Percentiles rank a stretch among this genome's conserved stretches.
Conservation (phyloP, 2,329 filamentous ascomycete species). For the Colletotrichum orbiculare region DNA sequence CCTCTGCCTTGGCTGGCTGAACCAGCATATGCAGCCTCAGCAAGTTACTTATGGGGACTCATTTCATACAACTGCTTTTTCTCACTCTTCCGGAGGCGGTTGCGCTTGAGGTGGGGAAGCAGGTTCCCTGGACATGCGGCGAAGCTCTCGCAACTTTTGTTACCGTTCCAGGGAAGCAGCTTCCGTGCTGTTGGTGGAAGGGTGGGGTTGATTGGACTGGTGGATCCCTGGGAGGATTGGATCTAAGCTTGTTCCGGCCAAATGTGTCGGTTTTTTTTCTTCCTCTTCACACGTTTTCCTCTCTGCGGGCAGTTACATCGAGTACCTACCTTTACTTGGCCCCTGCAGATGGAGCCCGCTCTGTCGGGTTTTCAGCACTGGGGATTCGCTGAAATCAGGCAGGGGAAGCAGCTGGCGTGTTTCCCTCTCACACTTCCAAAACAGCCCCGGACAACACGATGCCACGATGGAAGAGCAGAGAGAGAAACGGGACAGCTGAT, state of each 20-base stretch:
- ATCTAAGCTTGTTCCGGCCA: conserved; percentile 23
- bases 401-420: conserved; percentile 30
- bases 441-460: conserved; percentile 18
- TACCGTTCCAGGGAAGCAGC: conserved; percentile 16
- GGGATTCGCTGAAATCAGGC: conserved; percentile 18
- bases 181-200: conserved; percentile 30
- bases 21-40: too few relatives aligned
- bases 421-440: conserved; percentile 33
- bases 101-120: conserved; percentile 12
- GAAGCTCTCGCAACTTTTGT: background rate
- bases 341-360: too few relatives aligned
- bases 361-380: background rate
- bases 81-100: conserved; percentile 1
- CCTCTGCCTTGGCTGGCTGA: background rate
- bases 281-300: conserved; percentile 28
- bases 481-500: too few relatives aligned
- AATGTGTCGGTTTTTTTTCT: conserved; percentile 15
- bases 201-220: conserved; percentile 6
- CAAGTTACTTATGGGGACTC: background rate
- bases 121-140: too few relatives aligned
- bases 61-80: conserved; percentile 25
- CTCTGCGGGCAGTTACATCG: conserved; percentile 3
- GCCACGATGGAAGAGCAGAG: too few relatives aligned
- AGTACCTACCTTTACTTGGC: too few relatives aligned
- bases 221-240: conserved; percentile 4